phyloP scores from a whole-genome alignment of 139 green algal species.

The Chlorella sp. region DNA sequence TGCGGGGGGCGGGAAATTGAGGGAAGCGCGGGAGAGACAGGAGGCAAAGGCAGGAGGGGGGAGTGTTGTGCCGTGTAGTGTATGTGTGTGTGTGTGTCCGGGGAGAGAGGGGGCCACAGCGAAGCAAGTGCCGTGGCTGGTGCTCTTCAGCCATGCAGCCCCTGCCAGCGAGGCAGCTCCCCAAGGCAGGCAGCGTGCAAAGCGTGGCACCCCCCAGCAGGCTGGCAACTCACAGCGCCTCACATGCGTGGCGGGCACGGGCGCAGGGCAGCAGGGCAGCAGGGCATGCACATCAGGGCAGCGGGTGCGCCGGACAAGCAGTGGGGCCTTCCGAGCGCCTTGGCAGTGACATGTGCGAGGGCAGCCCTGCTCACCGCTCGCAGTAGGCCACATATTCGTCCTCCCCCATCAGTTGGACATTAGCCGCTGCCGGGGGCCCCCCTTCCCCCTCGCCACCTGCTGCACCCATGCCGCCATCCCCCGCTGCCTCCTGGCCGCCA shows the following conservation, averaged over 20 bases:
- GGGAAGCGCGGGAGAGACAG: not conserved
- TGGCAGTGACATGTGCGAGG: not conserved
- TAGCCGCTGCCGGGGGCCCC: not conserved
- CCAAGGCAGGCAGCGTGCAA: not conserved
- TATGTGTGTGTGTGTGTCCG: not conserved
- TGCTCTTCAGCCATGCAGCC: too few relatives aligned
- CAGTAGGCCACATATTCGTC: slow-evolving; percentile 40
- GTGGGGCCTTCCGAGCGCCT: too few relatives aligned
- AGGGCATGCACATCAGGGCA: not conserved
- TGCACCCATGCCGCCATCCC: not conserved
- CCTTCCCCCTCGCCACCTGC: not conserved
- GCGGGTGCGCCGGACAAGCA: not conserved
- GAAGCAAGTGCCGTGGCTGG: not conserved
- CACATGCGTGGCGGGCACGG: too few relatives aligned
- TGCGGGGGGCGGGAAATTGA: not conserved
- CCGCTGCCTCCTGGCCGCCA: not conserved
- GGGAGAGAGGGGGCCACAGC: not conserved
- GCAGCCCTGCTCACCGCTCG: not conserved
- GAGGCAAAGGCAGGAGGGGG: not conserved
- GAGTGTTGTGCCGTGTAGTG: too few relatives aligned
- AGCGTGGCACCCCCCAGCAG: not conserved
- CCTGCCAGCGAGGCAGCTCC: not conserved
- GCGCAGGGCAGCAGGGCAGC: too few relatives aligned
- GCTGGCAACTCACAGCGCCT: not conserved
- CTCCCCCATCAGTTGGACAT: slow-evolving; percentile 19